These are phyloP conservation scores for Trichophyton verrucosum DNA, from an alignment of 2,329 filamentous ascomycete genomes.

Conservation along the genomic window DNA sequence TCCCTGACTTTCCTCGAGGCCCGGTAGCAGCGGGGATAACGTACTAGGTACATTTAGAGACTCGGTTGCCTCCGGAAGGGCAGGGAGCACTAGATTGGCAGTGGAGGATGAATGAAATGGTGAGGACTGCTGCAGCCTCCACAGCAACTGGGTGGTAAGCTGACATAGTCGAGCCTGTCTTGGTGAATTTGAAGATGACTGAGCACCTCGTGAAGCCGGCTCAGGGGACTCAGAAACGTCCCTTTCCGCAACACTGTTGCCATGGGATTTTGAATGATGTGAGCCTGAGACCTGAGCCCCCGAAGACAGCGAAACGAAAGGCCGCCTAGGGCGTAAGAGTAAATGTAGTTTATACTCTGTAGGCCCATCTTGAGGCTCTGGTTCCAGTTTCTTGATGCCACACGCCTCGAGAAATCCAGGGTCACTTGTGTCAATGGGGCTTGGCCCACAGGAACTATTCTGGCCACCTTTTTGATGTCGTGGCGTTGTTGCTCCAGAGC, in stretches of 20 bases:
- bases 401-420: slow-evolving; percentile 40
- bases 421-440: slow-evolving; percentile 28
- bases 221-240: slow-evolving; percentile 17
- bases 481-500: slow-evolving; percentile 37
- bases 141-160: slow-evolving; percentile 85
- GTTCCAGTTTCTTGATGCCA: slow-evolving; percentile 62
- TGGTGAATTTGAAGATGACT: slow-evolving; percentile 49
- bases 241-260: background rate
- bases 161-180: slow-evolving; percentile 79
- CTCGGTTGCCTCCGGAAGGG: slow-evolving; percentile 52
- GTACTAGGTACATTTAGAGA: slow-evolving; percentile 46
- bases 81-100: slow-evolving; percentile 60
- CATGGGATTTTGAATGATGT: slow-evolving; percentile 31
- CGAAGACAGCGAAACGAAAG: slow-evolving; percentile 61
- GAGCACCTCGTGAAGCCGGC: slow-evolving; percentile 26
- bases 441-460: slow-evolving; percentile 14
- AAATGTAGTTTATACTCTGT: slow-evolving; percentile 96
- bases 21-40: slow-evolving; percentile 49
- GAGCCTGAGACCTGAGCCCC: slow-evolving; percentile 41
- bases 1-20: slow-evolving; percentile 83
- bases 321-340: slow-evolving; percentile 63
- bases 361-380: slow-evolving; percentile 86
- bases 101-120: slow-evolving; percentile 75
- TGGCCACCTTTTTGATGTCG: slow-evolving; percentile 19
- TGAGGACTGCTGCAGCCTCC: slow-evolving; percentile 89